Evolutionary conservation across 306 rosid species (phyloP).

Genomic region (Glycyrrhiza uralensis): DNA sequence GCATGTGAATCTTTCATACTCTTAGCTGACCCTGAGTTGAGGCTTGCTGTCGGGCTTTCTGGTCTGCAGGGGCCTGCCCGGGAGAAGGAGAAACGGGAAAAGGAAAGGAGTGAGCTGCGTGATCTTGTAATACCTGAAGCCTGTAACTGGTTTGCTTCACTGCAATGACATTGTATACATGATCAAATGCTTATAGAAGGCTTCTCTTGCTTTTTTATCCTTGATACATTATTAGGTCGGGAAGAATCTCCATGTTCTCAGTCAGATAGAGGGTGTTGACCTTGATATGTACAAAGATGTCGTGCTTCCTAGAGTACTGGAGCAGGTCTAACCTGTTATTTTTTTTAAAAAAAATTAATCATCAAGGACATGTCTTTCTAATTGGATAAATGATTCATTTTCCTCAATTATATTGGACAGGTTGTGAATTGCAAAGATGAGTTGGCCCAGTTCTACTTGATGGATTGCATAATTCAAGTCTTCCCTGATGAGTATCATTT

Average conservation of each 20-base stretch:
- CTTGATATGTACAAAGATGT: slow-evolving; percentile 92
- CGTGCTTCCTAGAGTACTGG: slow-evolving; percentile 95
- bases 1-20: slow-evolving; percentile 92
- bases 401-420: slow-evolving; percentile 41
- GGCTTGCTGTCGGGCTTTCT: slow-evolving; percentile 99
- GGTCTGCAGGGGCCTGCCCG: slow-evolving; percentile 99
- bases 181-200: slow-evolving; percentile 62
- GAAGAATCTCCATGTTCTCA: slow-evolving; percentile 92
- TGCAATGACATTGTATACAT: slow-evolving; percentile 46
- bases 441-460: slow-evolving; percentile 85
- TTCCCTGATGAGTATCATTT: slow-evolving; percentile 97
- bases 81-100: slow-evolving; percentile 96
- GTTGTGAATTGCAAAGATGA: slow-evolving; percentile 98
- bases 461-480: slow-evolving; percentile 98
- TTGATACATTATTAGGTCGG: slow-evolving; percentile 75
- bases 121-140: slow-evolving; percentile 88
- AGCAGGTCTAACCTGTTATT: slow-evolving; percentile 63
- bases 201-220: slow-evolving; percentile 45
- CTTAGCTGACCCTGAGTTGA: slow-evolving; percentile 99
- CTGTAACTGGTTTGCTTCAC: slow-evolving; percentile 60
- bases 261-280: slow-evolving; percentile 97
- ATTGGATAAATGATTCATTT: slow-evolving; percentile 2
- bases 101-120: slow-evolving; percentile 94
- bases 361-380: slow-evolving; percentile 3
- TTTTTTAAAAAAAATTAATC: neutral